Percentiles rank a stretch among this genome's conserved stretches.
phyloP scores from a whole-genome alignment of 495 filamentous ascomycete species.

The Apodospora peruviana region DNA sequence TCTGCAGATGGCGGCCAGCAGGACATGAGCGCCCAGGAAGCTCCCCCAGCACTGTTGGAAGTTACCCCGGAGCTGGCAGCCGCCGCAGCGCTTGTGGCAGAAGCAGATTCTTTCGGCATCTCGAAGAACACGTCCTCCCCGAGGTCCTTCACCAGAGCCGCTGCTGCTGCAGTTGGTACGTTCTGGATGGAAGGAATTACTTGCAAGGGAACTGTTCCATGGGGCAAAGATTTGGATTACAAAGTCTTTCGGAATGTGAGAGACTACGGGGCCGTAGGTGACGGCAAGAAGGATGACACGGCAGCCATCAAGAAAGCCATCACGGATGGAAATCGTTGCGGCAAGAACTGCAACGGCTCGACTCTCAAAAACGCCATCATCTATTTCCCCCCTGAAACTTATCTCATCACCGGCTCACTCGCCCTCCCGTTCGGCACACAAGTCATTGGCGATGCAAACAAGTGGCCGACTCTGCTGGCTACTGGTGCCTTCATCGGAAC shows the following conservation, averaged over 20 bases:
- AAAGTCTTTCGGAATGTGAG: background rate
- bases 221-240: too few relatives aligned
- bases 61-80: too few relatives aligned
- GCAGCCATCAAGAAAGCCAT: conserved; percentile 77
- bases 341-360: conserved; percentile 15
- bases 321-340: conserved; percentile 65
- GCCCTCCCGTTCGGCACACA: conserved; percentile 68
- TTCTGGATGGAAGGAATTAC: too few relatives aligned
- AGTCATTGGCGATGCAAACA: conserved; percentile 61
- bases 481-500: conserved; percentile 65
- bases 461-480: conserved; percentile 67
- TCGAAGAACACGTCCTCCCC: too few relatives aligned
- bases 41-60: too few relatives aligned
- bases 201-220: too few relatives aligned
- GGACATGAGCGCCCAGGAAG: too few relatives aligned
- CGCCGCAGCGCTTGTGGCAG: too few relatives aligned
- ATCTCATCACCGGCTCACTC: conserved; percentile 57
- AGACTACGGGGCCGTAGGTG: conserved; percentile 31
- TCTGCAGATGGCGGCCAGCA: too few relatives aligned
- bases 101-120: too few relatives aligned
- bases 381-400: conserved; percentile 72
- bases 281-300: conserved; percentile 75
- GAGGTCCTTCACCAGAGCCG: too few relatives aligned
- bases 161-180: too few relatives aligned
- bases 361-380: conserved; percentile 46